phyloP scores from a whole-genome alignment of 805 yeast genomes.

The Ogataea trehalophila region DNA sequence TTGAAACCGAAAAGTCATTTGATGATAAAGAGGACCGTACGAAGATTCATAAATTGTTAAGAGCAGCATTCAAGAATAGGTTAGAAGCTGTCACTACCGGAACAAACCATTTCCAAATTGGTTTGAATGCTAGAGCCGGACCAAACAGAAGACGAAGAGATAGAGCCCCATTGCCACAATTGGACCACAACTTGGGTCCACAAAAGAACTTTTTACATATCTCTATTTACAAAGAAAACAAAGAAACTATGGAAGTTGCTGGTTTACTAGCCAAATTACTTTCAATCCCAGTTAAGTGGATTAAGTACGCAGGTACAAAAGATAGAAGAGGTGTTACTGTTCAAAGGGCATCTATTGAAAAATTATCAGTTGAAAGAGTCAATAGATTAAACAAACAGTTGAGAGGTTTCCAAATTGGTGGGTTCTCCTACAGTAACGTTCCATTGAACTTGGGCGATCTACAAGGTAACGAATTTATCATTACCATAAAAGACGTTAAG shows the following conservation, averaged over 20 bases:
- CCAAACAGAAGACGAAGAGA: constrained; percentile 36
- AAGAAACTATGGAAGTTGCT: constrained; percentile 96
- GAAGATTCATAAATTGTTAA: constrained; percentile 66
- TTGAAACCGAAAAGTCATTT: constrained; percentile 54
- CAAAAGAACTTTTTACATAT: constrained; percentile 66
- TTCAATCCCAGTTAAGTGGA: constrained; percentile 62
- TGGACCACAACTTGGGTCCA: constrained; percentile 72
- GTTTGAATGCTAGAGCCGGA: constrained; percentile 42
- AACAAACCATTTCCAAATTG: constrained; percentile 59
- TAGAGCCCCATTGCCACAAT: constrained; percentile 26
- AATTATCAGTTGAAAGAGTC: constrained; percentile 68
- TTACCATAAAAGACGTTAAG: constrained; percentile 74
- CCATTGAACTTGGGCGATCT: constrained; percentile 77
- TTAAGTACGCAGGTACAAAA: constrained; percentile 91
- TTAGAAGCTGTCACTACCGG: constrained; percentile 77
- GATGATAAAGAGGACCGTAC: constrained; percentile 74
- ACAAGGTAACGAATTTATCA: constrained; percentile 81
- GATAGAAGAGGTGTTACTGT: constrained; percentile 96
- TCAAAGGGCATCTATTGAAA: constrained; percentile 68
- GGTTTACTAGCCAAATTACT: constrained; percentile 66
- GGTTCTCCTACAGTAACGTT: constrained; percentile 60
- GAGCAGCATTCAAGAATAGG: constrained; percentile 67
- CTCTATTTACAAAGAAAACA: constrained; percentile 85
- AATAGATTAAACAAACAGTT: constrained; percentile 70
- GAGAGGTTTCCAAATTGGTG: constrained; percentile 75